Conservation (phyloP, 306 rosid species). For the Inga oerstediana region DNA sequence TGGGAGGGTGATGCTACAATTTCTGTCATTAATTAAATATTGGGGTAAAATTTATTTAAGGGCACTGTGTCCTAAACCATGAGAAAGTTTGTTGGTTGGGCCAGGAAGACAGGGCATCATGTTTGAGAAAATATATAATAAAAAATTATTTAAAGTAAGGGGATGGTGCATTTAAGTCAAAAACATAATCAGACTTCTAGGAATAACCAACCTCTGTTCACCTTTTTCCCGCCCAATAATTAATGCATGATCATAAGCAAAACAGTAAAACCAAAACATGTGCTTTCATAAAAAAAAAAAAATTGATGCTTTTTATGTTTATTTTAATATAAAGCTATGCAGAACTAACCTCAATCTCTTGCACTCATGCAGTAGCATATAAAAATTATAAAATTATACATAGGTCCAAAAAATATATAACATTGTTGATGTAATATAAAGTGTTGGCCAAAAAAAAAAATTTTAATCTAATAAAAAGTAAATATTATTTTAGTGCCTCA, state of each 20-base stretch:
- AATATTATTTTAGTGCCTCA: too few relatives aligned
- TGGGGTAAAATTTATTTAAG: conserved; percentile 8
- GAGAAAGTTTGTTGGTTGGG: conserved; percentile 64
- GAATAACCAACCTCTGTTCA: conserved; percentile 59
- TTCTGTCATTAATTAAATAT: conserved; percentile 22
- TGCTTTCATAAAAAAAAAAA: not conserved
- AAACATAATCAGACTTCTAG: conserved; percentile 60
- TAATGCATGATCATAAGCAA: not conserved
- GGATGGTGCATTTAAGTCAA: conserved; percentile 56
- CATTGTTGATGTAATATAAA: too few relatives aligned
- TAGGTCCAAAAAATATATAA: too few relatives aligned
- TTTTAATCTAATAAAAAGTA: too few relatives aligned
- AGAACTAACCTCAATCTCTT: not conserved
- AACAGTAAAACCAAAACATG: not conserved
- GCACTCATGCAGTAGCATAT: not conserved
- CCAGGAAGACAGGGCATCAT: conserved; percentile 57
- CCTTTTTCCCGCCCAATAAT: conserved; percentile 15
- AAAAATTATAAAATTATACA: too few relatives aligned
- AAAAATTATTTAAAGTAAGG: not conserved
- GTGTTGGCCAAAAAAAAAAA: too few relatives aligned
- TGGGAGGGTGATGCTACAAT: conserved; percentile 21
- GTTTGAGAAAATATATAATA: conserved; percentile 24
- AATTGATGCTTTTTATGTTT: too few relatives aligned
- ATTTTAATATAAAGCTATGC: not conserved
- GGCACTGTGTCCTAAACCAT: conserved; percentile 39